Base-by-base conservation (phyloP, 2,329 filamentous ascomycete species). In the Rosellinia necatrix region DNA sequence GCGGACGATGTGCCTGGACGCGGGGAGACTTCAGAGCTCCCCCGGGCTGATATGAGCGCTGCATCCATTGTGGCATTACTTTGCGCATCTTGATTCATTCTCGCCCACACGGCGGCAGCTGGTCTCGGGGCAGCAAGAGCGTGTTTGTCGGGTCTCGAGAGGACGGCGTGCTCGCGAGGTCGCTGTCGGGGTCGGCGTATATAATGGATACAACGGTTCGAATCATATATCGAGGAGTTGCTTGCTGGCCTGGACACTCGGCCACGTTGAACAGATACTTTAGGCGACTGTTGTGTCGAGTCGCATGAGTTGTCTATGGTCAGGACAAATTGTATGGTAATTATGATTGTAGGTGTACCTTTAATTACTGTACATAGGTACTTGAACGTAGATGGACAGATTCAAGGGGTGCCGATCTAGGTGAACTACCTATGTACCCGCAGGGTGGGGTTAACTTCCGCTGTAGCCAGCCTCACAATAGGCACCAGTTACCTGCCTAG, bases 61-160 rank as follows among this genome's bases (percentile, higher is more conserved):
- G 62, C 56, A 53, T 68, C 70, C 65, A 70, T 64, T 50, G 52
- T 62, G 49, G 49, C 60, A 53, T 66, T 56, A 41, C 52, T 61
- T 47, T 68, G 65, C 59, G 64, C 71, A 73, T 74, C 71, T 66
- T 67, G 66, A 65, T 67, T 73, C 72, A 74, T 73, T 42, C 60
- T 73, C 68, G 66, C 68, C 65, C 56, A 59, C 55, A 49, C 52
- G 63, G 67, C 68, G 67, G 59, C 54, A 52, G 58, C 53, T 55
- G 21, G 43, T 17, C 56, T 53, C 44, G 43, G 41, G 34, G 40
- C 30, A 51, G 53, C 53, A 44, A 24, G 27, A 40, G 43, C 17
- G 32, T 46, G 37, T 41, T 43, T 40, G 51, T 61, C 32, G 43
- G 54, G 21, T 25, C 15, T 25, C 19, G 25, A 19, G 47, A 30